phyloP scores from a whole-genome alignment of 129 eudicot species.

The Gnaphalium uliginosum region DNA sequence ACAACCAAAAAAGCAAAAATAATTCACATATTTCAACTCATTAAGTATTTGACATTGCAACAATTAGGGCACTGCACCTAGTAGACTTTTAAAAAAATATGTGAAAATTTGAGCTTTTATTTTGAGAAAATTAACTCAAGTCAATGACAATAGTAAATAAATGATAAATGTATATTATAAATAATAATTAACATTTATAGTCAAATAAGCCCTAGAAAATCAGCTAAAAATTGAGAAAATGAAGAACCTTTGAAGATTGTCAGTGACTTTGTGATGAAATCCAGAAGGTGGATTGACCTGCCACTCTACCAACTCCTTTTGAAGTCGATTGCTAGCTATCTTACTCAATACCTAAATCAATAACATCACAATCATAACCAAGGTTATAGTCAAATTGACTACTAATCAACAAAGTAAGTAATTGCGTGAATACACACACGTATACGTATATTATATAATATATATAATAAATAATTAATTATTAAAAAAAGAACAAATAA shows the following conservation, averaged over 20 bases:
- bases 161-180: too few species aligned
- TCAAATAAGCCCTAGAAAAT: not conserved
- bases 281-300: constrained; percentile 92
- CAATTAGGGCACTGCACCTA: not conserved
- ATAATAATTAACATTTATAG: not conserved
- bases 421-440: not conserved
- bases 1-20: constrained; percentile 7
- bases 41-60: not conserved
- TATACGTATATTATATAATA: not conserved
- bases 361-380: constrained; percentile 15
- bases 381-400: not conserved
- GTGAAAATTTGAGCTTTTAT: too few species aligned
- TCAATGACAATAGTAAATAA: not conserved
- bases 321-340: constrained; percentile 89
- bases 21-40: constrained; percentile 1
- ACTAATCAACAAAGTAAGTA: not conserved
- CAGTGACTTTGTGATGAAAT: constrained; percentile 76
- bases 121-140: too few species aligned
- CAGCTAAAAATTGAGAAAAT: constrained; percentile 5
- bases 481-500: not conserved
- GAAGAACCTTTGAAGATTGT: constrained; percentile 83
- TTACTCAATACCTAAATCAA: constrained; percentile 70
- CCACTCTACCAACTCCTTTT: constrained; percentile 98
- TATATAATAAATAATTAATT: too few species aligned
- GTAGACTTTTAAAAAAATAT: too few species aligned